Conservation (phyloP, 2,329 filamentous ascomycete genomes). For the Pseudocercospora cruenta region DNA sequence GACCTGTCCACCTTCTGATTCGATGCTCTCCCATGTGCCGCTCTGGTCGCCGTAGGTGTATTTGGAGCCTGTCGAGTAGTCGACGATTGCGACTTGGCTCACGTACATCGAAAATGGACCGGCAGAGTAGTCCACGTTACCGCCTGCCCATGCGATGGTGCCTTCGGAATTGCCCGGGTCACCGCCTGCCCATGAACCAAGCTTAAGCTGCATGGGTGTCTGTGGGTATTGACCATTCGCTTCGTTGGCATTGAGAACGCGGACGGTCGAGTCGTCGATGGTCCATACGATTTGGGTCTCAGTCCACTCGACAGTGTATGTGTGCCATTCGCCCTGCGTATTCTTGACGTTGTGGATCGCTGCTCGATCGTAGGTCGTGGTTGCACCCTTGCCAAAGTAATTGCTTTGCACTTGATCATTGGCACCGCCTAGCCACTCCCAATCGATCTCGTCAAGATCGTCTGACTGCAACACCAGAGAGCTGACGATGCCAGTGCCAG, state of each 20-base stretch:
- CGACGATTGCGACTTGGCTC: constrained; percentile 73
- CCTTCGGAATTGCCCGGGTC: constrained; percentile 77
- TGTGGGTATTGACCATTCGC: constrained; percentile 85
- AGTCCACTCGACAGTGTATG: constrained; percentile 92
- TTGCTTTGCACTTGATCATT: constrained; percentile 84
- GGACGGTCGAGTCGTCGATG: constrained; percentile 75
- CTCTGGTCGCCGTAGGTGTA: constrained; percentile 81
- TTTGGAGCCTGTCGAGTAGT: constrained; percentile 88
- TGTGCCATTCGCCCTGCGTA: constrained; percentile 78
- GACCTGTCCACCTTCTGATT: constrained; percentile 75
- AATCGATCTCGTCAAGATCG: constrained; percentile 91
- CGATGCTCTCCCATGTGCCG: constrained; percentile 81
- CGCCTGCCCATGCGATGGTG: constrained; percentile 88
- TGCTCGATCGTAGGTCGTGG: constrained; percentile 82
- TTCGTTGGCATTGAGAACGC: constrained; percentile 70
- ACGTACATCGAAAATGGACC: constrained; percentile 89
- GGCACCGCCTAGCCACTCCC: constrained; percentile 89
- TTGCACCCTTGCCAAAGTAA: constrained; percentile 93
- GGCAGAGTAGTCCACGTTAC: constrained; percentile 77
- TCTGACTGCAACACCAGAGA: constrained; percentile 91
- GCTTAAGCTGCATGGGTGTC: constrained; percentile 91
- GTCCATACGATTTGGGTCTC: constrained; percentile 82
- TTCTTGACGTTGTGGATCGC: constrained; percentile 70
- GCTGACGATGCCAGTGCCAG: constrained; percentile 89
- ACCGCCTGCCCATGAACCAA: constrained; percentile 90